Evolutionary conservation across 108 stramenopile species (phyloP).

Genomic region (Pinguiococcus pyrenoidosus): DNA sequence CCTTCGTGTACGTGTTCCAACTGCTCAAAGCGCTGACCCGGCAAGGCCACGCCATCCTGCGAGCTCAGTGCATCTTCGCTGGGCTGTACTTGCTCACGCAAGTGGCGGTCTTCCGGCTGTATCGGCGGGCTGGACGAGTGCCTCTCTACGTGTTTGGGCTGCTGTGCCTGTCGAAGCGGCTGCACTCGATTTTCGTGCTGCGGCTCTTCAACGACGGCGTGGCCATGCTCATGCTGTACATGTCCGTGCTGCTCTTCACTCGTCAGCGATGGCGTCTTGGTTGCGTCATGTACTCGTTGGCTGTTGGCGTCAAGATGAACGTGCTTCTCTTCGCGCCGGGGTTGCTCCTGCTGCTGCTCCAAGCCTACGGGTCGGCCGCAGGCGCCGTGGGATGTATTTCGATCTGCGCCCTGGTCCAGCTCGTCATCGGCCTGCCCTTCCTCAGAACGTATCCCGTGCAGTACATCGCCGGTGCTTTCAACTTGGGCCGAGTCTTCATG

Average conservation of each 20-base stretch:
- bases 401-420: slow-evolving; percentile 60
- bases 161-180: slow-evolving; percentile 42
- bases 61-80: slow-evolving; percentile 66
- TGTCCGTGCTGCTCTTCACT: slow-evolving; percentile 56
- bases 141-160: slow-evolving; percentile 4
- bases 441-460: slow-evolving; percentile 61
- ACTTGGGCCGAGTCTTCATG: slow-evolving; percentile 87
- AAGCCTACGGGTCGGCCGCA: slow-evolving; percentile 25
- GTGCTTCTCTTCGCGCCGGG: slow-evolving; percentile 87
- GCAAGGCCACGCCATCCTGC: slow-evolving; percentile 39
- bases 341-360: slow-evolving; percentile 62
- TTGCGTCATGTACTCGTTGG: slow-evolving; percentile 69
- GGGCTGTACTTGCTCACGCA: slow-evolving; percentile 55
- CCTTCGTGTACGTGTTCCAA: slow-evolving; percentile 76
- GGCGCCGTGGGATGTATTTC: slow-evolving; percentile 16
- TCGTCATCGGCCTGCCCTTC: slow-evolving; percentile 79
- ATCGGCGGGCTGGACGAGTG: slow-evolving; percentile 36
- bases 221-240: slow-evolving; percentile 65
- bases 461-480: slow-evolving; percentile 84
- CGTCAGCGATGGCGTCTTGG: slow-evolving; percentile 62
- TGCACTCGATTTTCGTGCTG: slow-evolving; percentile 88
- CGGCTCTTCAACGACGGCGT: slow-evolving; percentile 93
- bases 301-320: slow-evolving; percentile 94
- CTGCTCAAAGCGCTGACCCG: slow-evolving; percentile 51
- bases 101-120: slow-evolving; percentile 53